These are phyloP conservation scores for Saccharomyces hybrid DNA, from an alignment of 1,139 yeast genomes.

Conservation along the genomic window DNA sequence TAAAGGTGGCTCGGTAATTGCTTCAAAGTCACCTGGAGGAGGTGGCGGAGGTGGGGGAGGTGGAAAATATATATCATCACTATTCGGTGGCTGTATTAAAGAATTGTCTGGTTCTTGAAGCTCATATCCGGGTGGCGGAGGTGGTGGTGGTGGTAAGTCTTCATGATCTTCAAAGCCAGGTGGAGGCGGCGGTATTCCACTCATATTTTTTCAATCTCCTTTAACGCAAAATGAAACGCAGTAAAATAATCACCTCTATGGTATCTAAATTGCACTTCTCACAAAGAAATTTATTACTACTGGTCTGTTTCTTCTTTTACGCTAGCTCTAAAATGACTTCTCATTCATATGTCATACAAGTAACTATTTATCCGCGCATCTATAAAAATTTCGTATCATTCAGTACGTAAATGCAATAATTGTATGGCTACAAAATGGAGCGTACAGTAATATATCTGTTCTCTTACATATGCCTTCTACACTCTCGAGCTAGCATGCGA, in stretches of 20 bases:
- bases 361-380: too few species aligned
- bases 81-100: not conserved
- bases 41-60: constrained; percentile 11
- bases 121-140: constrained; percentile 14
- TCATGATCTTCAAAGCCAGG: constrained; percentile 3
- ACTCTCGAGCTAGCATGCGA: constrained; percentile 70
- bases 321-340: not conserved
- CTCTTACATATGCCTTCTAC: constrained; percentile 29
- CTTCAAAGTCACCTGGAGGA: not conserved
- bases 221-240: not conserved
- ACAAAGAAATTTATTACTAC: too few species aligned
- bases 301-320: too few species aligned
- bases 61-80: not conserved
- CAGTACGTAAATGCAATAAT: not conserved
- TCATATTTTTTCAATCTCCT: not conserved
- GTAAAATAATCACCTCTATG: not conserved
- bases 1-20: not conserved
- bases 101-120: not conserved
- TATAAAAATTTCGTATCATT: not conserved
- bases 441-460: not conserved
- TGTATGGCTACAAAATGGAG: not conserved
- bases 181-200: constrained; percentile 9
- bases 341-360: not conserved
- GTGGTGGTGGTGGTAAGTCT: constrained; percentile 10
- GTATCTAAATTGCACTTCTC: not conserved